A percentile compares a stretch with the other conserved stretches of the same genome.
Evolutionary conservation across 441 rosid genomes (phyloP).

Genomic region (Omphalea diandra): DNA sequence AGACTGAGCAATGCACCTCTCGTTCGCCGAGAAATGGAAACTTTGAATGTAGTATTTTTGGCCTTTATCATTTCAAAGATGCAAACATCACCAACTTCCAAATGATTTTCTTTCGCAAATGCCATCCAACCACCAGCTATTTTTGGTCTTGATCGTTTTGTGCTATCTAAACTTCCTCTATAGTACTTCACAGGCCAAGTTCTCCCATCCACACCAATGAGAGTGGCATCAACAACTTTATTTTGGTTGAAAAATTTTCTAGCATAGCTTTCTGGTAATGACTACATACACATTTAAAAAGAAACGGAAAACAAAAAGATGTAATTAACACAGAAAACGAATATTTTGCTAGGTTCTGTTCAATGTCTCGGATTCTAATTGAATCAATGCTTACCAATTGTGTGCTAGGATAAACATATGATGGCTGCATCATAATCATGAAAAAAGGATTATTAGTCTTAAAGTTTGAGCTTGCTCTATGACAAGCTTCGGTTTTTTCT

Average conservation of each 20-base stretch:
- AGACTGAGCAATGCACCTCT: not conserved
- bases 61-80: constrained; percentile 23
- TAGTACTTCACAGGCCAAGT: constrained; percentile 19
- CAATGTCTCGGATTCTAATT: not conserved
- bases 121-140: constrained; percentile 21
- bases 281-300: not conserved
- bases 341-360: too few relatives aligned
- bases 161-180: not conserved
- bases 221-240: not conserved
- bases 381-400: constrained; percentile 25
- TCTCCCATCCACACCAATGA: constrained; percentile 15
- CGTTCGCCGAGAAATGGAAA: not conserved
- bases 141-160: not conserved
- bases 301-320: not conserved
- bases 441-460: constrained; percentile 25
- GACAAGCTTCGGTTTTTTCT: constrained; percentile 20
- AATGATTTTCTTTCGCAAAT: constrained; percentile 20
- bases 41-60: constrained; percentile 6
- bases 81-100: constrained; percentile 32
- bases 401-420: constrained; percentile 1
- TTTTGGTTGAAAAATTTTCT: constrained; percentile 4
- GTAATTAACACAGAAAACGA: not conserved
- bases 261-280: constrained; percentile 19
- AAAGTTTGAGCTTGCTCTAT: constrained; percentile 17
- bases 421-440: constrained; percentile 26